Evolutionary conservation across 2,329 filamentous ascomycete species (phyloP).

Genomic region (Neodidymelliopsis sp.): DNA sequence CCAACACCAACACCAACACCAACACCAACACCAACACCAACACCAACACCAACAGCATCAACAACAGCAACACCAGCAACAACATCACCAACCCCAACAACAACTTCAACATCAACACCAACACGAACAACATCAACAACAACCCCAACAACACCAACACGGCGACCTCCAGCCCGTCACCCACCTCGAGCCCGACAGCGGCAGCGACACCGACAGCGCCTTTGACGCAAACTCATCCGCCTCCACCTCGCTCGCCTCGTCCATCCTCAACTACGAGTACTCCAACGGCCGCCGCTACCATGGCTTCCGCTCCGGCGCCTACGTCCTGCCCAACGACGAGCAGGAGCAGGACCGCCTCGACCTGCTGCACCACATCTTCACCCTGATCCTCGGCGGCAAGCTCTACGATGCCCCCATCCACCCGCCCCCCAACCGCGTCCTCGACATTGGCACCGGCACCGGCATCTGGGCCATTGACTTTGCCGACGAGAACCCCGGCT

Average conservation of each 20-base stretch:
- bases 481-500: conserved; percentile 45
- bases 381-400: conserved; percentile 45
- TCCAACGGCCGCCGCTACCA: conserved; percentile 50
- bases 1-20: neutral
- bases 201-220: conserved; percentile 40
- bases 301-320: conserved; percentile 45
- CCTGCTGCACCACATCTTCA: conserved; percentile 50
- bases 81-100: neutral
- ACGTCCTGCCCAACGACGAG: conserved; percentile 50
- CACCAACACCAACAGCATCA: neutral
- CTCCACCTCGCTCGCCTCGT: conserved; percentile 47
- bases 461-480: conserved; percentile 53
- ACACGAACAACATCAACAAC: neutral
- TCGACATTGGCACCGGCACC: conserved; percentile 52
- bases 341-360: conserved; percentile 50
- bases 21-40: neutral
- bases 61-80: neutral
- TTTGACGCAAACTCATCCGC: conserved; percentile 37
- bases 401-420: conserved; percentile 45
- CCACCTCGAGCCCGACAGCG: conserved; percentile 39
- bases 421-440: conserved; percentile 31
- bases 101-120: neutral
- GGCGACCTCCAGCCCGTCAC: conserved; percentile 37
- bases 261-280: conserved; percentile 50
- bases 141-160: neutral